Base-by-base conservation (phyloP, 192 early-diverging fungal genomes). In the Rhizoclosmatium sp. region DNA sequence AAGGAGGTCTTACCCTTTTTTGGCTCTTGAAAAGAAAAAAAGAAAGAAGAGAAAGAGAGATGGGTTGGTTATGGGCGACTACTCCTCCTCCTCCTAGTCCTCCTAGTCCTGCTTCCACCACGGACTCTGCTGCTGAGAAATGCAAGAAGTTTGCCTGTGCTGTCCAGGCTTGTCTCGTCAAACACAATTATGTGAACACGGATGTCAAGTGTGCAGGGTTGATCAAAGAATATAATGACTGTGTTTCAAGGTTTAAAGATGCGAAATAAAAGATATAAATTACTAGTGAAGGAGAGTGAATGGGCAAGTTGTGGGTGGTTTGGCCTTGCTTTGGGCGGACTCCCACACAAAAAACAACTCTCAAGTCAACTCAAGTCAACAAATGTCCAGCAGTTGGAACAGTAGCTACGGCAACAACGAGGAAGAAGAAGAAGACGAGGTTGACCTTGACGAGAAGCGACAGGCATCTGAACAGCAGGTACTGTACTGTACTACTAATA, bases 141-240 rank as follows among this genome's bases (percentile, higher is more conserved):
- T 72, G 70, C 70, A 72, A 72, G 54, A 54, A 54, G 54, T 72
- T 44, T 45, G 70, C 70, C 54, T 72, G 70, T 23, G 70, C 70
- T 16, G 31, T 72, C 21, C 70, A 72, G 54, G 70, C 70, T 7
- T 72, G 70, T 58, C 54, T 72, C 10, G 58, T 72, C 47, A 21
- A 45, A 39, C 56, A 72, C 51, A 72, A 72, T 39, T 72, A 59
- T 41, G 70, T 23, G 16, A 72, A 59, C 49, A 72, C 70, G 7
- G 70, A 72, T 19, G n/a, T 58, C 16, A 51, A 58, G n/a, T 72
- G 70, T 51, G 42, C 10, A 41, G 70, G 56, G 12, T n/a, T 58
- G 7, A 39, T 59, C 7, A n/a, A 9, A 58, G 21, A 21, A 14
- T 72, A 59, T 39, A 72, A 59, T 10, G 70, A 51, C 7, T 72